Evolutionary conservation across 441 rosid species (phyloP), one percentile per base, ranked within the genome.

Genomic region (Gossypium aridum): DNA sequence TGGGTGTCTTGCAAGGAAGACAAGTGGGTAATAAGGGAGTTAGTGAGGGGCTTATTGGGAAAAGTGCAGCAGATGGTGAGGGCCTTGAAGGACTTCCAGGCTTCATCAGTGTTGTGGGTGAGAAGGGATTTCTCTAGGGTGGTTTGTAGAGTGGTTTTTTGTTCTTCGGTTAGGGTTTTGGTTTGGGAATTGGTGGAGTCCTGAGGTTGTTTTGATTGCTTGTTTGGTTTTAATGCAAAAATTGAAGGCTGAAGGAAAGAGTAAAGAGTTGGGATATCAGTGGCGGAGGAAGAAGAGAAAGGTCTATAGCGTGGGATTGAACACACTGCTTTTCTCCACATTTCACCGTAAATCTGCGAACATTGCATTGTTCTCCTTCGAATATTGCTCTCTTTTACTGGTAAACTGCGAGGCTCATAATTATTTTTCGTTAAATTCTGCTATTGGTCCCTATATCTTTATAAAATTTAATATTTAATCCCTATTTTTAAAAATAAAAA

Each of bases 11-110:
- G 17, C 72, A 82, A 75, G 55, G 91, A 84, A 34, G 97, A 84
- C 28, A 96, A 80, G 76, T 89, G 94, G 73, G 83, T 76, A 60
- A 96, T 87, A 53, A 96, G 92, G 39, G 92, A 83, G 71, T 95
- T 95, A 60, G 89, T 77, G 77, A 95, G 88, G 62, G 85, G 77
- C 81, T 78, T 91, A 9, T 80, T 60, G 0, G 97, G 97, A 45
- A 89, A 86, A 62, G 77, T 65, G 72, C 97, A 87, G 54, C 79
- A 77, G 66, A 88, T 59, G 8, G 89, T 80, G 73, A 96, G 88
- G 28, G 89, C 79, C 83, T 90, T 90, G 86, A 96, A 96, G 61
- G 94, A 85, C 60, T 84, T 91, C 99, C 98, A 95, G 43, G 99
- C 97, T 70, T 81, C 86, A 79, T 90, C 92, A 6, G 92, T 90